phyloP scores from a whole-genome alignment of 768 basidiomycete species.

The Pleurotus tuber-regium region DNA sequence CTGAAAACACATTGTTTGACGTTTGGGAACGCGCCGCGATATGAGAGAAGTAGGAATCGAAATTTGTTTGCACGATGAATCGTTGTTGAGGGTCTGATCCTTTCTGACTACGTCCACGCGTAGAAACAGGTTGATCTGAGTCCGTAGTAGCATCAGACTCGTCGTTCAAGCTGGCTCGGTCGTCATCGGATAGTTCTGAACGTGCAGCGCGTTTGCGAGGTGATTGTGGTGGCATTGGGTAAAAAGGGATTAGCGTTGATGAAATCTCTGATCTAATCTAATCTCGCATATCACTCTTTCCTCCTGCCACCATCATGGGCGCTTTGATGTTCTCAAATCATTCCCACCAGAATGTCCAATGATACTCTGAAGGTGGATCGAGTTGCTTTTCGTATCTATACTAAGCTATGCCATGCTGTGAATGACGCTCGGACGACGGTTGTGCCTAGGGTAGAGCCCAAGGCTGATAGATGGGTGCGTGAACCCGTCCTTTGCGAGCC shows the following conservation, averaged over 20 bases:
- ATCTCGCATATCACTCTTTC: too few species aligned
- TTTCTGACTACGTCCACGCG: not conserved
- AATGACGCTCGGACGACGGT: slow-evolving; percentile 60
- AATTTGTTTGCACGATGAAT: slow-evolving; percentile 61
- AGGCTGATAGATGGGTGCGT: slow-evolving; percentile 81
- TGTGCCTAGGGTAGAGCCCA: slow-evolving; percentile 39
- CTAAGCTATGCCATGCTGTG: slow-evolving; percentile 76
- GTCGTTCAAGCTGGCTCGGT: not conserved
- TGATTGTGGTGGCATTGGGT: slow-evolving; percentile 9
- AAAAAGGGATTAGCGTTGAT: too few species aligned
- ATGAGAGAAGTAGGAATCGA: slow-evolving; percentile 84
- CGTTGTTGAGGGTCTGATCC: slow-evolving; percentile 17
- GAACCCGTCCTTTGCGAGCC: not conserved
- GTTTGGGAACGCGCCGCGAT: slow-evolving; percentile 64
- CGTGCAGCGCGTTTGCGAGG: slow-evolving; percentile 3
- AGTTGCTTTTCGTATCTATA: slow-evolving; percentile 80
- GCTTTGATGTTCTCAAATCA: too few species aligned
- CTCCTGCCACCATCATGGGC: too few species aligned
- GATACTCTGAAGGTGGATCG: slow-evolving; percentile 71
- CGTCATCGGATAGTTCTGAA: not conserved
- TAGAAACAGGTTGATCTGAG: not conserved
- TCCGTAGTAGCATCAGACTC: not conserved
- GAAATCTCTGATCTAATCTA: too few species aligned
- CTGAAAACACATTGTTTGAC: slow-evolving; percentile 77
- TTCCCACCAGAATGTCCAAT: slow-evolving; percentile 35